A percentile compares a stretch with the other conserved stretches of the same genome.
Conservation (phyloP, 352 stramenopile genomes). For the Thraustotheca clavata region DNA sequence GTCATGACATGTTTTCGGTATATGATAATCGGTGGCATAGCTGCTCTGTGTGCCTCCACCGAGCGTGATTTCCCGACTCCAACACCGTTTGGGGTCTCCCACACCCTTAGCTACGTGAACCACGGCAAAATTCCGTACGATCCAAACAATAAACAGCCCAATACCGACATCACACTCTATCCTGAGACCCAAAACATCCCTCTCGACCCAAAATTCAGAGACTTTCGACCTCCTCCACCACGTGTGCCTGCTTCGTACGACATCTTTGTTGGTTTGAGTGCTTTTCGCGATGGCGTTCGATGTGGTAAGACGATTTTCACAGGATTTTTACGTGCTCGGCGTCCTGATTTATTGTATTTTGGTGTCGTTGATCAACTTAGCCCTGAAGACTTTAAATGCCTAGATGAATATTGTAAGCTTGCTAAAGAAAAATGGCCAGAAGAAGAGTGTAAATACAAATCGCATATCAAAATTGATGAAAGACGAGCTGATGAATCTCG, state of each 20-base stretch:
- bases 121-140: constrained; percentile 18
- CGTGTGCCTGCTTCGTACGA: neutral
- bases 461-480: constrained; percentile 12
- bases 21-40: too few relatives aligned
- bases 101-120: constrained; percentile 13
- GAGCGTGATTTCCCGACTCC: constrained; percentile 8
- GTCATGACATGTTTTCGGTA: too few relatives aligned
- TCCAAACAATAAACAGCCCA: constrained; percentile 8
- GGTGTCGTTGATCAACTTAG: constrained; percentile 22
- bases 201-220: neutral
- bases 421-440: neutral
- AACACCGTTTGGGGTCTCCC: constrained; percentile 10
- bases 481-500: constrained; percentile 12
- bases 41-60: too few relatives aligned
- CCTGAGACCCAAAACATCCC: constrained; percentile 8
- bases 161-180: neutral
- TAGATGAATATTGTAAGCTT: constrained; percentile 18
- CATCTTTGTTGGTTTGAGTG: constrained; percentile 19
- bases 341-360: constrained; percentile 15
- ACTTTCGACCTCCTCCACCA: constrained; percentile 3
- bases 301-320: constrained; percentile 20
- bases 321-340: neutral
- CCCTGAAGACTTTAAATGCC: neutral
- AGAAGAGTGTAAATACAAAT: neutral
- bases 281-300: constrained; percentile 6